phyloP scores from a whole-genome alignment of 805 yeast genomes.

The Myxozyma sirexii region DNA sequence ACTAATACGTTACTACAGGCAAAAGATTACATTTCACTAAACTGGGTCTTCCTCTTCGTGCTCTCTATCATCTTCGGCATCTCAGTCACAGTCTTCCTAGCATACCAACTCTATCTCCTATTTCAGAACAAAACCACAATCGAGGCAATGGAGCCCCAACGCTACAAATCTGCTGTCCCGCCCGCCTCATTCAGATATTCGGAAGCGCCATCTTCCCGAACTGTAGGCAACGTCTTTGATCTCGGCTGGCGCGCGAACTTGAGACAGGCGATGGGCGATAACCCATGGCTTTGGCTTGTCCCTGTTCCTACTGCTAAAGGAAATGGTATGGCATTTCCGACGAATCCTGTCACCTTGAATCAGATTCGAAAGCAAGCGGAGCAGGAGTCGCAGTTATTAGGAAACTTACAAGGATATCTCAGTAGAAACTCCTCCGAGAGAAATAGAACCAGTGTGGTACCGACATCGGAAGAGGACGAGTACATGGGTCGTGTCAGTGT shows the following conservation, averaged over 20 bases:
- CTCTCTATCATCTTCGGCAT: slow-evolving; percentile 56
- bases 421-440: slow-evolving; percentile 4
- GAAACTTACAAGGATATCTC: slow-evolving; percentile 20
- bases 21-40: slow-evolving; percentile 54
- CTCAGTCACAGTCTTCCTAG: slow-evolving; percentile 60
- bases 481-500: slow-evolving; percentile 30
- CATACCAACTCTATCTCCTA: slow-evolving; percentile 54
- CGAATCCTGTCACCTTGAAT: slow-evolving; percentile 38
- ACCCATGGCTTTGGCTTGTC: slow-evolving; percentile 67
- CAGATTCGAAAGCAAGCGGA: slow-evolving; percentile 42
- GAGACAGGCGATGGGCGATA: slow-evolving; percentile 71
- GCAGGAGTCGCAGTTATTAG: slow-evolving; percentile 38
- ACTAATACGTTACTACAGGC: slow-evolving; percentile 5
- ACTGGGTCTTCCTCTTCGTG: slow-evolving; percentile 62
- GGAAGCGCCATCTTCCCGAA: slow-evolving; percentile 48
- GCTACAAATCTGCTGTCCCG: slow-evolving; percentile 44
- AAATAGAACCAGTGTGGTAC: slow-evolving; percentile 7
- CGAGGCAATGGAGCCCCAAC: slow-evolving; percentile 56
- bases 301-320: slow-evolving; percentile 56
- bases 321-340: slow-evolving; percentile 42
- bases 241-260: slow-evolving; percentile 67
- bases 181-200: slow-evolving; percentile 44
- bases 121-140: slow-evolving; percentile 74
- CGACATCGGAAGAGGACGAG: slow-evolving; percentile 24
- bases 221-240: slow-evolving; percentile 72